Evolutionary conservation across 257 asterid species (phyloP).

Genomic region (Gentiana macrophylla): DNA sequence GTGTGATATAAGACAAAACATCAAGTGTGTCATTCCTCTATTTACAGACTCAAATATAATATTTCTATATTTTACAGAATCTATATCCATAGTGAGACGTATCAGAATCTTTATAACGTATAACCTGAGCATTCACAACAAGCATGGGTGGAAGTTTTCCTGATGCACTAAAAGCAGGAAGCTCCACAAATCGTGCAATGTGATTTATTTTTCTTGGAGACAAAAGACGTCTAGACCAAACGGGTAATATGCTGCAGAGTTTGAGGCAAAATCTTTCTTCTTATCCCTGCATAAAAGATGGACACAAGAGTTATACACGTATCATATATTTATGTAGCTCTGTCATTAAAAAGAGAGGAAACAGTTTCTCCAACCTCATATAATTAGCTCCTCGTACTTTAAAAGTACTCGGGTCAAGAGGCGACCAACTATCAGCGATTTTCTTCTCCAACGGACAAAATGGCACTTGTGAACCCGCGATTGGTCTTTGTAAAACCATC

Average conservation of each 20-base stretch:
- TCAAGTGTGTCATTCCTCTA: too few relatives aligned
- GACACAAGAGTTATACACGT: conserved; percentile 2
- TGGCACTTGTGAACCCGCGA: conserved; percentile 94
- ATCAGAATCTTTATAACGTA: not conserved
- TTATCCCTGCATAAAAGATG: conserved; percentile 56
- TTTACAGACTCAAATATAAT: too few relatives aligned
- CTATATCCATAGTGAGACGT: too few relatives aligned
- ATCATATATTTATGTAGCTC: too few relatives aligned
- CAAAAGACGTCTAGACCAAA: conserved; percentile 88
- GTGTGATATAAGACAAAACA: conserved; percentile 6
- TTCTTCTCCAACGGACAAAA: conserved; percentile 78
- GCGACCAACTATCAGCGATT: conserved; percentile 88
- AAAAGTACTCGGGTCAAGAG: conserved; percentile 69
- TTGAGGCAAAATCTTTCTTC: conserved; percentile 74
- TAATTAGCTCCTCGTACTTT: conserved; percentile 77
- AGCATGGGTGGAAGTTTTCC: conserved; percentile 83
- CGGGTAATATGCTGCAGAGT: conserved; percentile 78
- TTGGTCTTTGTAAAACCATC: conserved; percentile 58
- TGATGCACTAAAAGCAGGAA: conserved; percentile 43
- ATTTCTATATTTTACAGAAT: too few relatives aligned
- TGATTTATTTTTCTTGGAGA: conserved; percentile 74
- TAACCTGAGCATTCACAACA: conserved; percentile 96
- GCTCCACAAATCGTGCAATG: conserved; percentile 75
- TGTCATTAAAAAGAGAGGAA: not conserved
- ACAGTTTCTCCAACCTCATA: conserved; percentile 37